These are phyloP conservation scores for Colletotrichum lentis DNA, from an alignment of 2,329 filamentous ascomycete genomes.

Conservation along the genomic window DNA sequence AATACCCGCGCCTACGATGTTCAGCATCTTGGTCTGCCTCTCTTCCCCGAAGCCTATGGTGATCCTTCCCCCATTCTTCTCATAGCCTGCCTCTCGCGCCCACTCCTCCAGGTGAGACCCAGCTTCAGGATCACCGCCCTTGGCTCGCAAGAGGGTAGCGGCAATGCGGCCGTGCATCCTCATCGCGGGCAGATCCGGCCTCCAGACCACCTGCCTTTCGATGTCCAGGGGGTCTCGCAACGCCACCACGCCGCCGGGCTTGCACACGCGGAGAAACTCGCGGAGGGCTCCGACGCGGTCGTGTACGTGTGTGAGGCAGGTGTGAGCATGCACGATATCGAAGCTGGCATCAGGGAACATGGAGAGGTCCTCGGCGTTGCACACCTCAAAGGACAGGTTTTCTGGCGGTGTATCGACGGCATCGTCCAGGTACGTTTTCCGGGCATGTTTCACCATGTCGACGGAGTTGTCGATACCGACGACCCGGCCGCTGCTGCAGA, in stretches of 20 bases:
- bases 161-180: conserved; percentile 4
- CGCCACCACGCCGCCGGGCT: conserved; percentile 46
- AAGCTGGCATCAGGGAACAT: conserved; percentile 51
- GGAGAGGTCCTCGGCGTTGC: conserved; percentile 48
- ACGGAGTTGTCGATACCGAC: conserved; percentile 47
- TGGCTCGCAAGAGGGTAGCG: background rate
- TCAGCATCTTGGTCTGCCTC: background rate
- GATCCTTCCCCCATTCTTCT: background rate
- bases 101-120: background rate
- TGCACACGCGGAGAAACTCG: conserved; percentile 55
- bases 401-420: conserved; percentile 11
- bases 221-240: conserved; percentile 12
- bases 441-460: background rate
- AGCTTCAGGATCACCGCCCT: background rate
- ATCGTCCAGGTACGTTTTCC: background rate
- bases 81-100: conserved; percentile 1
- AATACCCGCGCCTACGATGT: conserved; percentile 1
- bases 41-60: background rate
- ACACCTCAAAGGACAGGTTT: conserved; percentile 45
- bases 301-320: conserved; percentile 54
- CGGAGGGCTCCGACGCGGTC: conserved; percentile 46
- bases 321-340: conserved; percentile 54
- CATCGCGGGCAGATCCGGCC: background rate
- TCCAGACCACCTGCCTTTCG: background rate
- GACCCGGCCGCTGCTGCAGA: conserved; percentile 50